Evolutionary conservation across 495 filamentous ascomycete species (phyloP), one percentile per base, ranked within the genome.

Genomic region (Tuber brumale): DNA sequence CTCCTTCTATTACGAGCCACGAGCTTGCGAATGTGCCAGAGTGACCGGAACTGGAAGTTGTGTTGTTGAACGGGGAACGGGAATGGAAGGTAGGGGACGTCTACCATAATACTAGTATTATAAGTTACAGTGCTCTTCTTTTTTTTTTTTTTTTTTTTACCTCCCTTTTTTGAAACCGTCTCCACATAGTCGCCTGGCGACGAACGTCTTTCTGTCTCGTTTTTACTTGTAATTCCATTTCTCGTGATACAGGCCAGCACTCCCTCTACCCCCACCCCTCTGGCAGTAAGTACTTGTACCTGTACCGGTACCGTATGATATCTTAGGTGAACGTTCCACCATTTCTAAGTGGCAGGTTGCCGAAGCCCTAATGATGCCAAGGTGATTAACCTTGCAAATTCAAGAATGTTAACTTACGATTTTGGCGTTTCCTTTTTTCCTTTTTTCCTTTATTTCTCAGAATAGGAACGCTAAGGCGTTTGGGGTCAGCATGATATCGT

Each of bases 1-100:
- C 57, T 31, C 57, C 57, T 61, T 61, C 51, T 66, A n/a, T 66
- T 66, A 31, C 57, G 57, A 31, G 57, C 57, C 57, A 66, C 51
- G n/a, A 27, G 51, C 51, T n/a, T 27, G 12, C 10, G 0, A 31
- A 31, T 57, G 57, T 16, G 57, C n/a, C 27, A 66, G 31, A 66
- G n/a, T 66, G 12, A 5, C n/a, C 23, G 48, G 21, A 57, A 57
- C 21, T n/a, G 19, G 57, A 31, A 66, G 27, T n/a, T 66, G 27
- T 66, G n/a, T 31, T 31, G 57, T 16, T 66, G 57, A 31, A 27
- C 21, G 23, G 27, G 57, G 57, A 66, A 31, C n/a, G 51, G 51
- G 21, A 23, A 61, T 4, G n/a, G 57, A 10, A n/a, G 27, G 27
- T 39, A 39, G 37, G 37, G 37, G 37, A 39, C 37, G 57, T 31